Percentiles rank a stretch among this genome's conserved stretches.
Evolutionary conservation across 2,329 filamentous ascomycete species (phyloP).

Genomic region (Fusarium coicis): DNA sequence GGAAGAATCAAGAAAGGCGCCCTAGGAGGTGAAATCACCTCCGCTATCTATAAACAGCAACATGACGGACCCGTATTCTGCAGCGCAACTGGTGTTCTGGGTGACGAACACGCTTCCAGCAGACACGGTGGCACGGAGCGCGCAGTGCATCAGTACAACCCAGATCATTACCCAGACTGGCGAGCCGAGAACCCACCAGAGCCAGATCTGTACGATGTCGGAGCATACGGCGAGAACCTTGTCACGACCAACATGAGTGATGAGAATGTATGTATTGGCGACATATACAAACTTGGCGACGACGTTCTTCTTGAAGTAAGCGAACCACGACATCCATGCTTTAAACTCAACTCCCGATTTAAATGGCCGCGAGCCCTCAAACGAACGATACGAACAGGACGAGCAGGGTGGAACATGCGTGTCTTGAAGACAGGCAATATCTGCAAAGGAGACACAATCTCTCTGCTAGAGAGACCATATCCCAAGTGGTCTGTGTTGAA

Average conservation of each 20-base stretch:
- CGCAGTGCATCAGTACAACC: neutral
- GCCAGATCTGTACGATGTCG: neutral
- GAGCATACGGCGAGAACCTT: neutral
- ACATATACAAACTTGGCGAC: neutral
- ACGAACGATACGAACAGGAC: neutral
- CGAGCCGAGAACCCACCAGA: neutral
- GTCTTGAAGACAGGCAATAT: neutral
- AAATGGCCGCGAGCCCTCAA: neutral
- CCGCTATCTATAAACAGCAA: neutral
- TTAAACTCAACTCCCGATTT: neutral
- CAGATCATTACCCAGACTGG: neutral
- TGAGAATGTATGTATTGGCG: neutral
- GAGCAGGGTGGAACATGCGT: neutral
- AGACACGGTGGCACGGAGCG: neutral
- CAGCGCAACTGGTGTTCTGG: neutral
- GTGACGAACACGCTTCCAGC: neutral
- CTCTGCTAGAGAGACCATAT: neutral
- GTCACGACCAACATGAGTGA: neutral
- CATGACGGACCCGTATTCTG: neutral
- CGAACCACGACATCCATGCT: neutral
- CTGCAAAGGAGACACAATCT: neutral
- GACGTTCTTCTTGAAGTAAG: neutral
- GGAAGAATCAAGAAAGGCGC: neutral
- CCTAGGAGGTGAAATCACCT: neutral
- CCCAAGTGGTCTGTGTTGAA: neutral